phyloP scores from a whole-genome alignment of 2,329 filamentous ascomycete genomes.

The Aureobasidium leucospermi region DNA sequence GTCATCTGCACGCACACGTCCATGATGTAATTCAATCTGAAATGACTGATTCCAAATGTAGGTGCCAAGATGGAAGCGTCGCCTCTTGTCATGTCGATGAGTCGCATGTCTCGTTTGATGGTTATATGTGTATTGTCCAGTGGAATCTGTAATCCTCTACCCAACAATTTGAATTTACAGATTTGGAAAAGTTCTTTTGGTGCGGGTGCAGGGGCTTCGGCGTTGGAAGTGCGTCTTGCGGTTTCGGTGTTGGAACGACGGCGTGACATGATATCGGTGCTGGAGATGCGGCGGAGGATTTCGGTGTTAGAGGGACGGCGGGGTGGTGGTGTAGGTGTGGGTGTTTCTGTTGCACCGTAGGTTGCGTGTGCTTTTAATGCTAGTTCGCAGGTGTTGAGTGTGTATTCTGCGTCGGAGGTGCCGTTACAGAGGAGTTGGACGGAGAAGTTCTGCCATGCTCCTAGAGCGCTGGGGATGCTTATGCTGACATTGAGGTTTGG shows the following conservation, averaged over 20 bases:
- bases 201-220: neutral
- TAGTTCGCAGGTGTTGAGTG: neutral
- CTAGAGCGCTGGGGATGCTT: neutral
- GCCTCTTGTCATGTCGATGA: neutral
- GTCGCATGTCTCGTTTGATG: neutral
- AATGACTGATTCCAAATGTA: neutral
- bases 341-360: neutral
- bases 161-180: neutral
- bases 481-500: neutral
- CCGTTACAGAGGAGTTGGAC: neutral
- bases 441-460: conserved; percentile 1
- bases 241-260: neutral
- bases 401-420: neutral
- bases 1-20: neutral
- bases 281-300: neutral
- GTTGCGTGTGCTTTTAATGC: neutral
- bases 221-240: neutral
- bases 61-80: neutral
- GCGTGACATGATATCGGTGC: neutral
- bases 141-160: neutral
- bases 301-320: neutral
- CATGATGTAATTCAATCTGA: neutral
- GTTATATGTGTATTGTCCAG: neutral
- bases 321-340: neutral
- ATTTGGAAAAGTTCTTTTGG: neutral